phyloP scores from a whole-genome alignment of 257 asterid genomes.

The Capsicum chinense region DNA sequence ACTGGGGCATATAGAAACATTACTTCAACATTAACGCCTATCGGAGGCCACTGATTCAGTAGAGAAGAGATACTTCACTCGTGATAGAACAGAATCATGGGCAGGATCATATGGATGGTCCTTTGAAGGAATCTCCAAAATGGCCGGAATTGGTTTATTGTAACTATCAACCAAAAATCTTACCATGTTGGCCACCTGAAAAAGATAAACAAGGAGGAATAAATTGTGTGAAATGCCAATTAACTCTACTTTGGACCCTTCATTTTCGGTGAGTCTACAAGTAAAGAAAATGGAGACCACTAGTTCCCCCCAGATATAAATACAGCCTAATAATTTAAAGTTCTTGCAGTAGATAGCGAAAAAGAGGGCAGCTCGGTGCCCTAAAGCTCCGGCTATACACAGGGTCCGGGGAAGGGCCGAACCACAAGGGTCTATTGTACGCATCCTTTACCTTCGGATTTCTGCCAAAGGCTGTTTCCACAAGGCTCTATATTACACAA shows the following conservation, averaged over 20 bases:
- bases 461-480: no score
- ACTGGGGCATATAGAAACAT: neutral
- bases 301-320: neutral
- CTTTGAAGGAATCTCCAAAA: constrained; percentile 94
- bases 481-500: neutral
- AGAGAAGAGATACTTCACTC: constrained; percentile 76
- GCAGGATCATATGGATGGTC: constrained; percentile 94
- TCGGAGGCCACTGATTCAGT: constrained; percentile 70
- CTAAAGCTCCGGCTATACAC: no score
- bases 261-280: neutral
- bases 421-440: no score
- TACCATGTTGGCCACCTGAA: constrained; percentile 85
- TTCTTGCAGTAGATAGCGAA: neutral
- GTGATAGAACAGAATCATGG: constrained; percentile 85
- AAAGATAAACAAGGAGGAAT: constrained; percentile 21
- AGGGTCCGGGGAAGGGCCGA: no score
- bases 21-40: constrained; percentile 53
- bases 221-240: neutral
- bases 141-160: constrained; percentile 89
- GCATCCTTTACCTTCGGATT: no score
- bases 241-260: constrained; percentile 3
- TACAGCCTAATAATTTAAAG: constrained; percentile 16
- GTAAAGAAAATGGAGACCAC: neutral
- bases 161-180: constrained; percentile 89
- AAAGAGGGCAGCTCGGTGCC: no score